Percentiles rank a stretch among this genome's conserved stretches.
Conservation (phyloP, 768 basidiomycete genomes). For the Mycena olivaceomarginata region DNA sequence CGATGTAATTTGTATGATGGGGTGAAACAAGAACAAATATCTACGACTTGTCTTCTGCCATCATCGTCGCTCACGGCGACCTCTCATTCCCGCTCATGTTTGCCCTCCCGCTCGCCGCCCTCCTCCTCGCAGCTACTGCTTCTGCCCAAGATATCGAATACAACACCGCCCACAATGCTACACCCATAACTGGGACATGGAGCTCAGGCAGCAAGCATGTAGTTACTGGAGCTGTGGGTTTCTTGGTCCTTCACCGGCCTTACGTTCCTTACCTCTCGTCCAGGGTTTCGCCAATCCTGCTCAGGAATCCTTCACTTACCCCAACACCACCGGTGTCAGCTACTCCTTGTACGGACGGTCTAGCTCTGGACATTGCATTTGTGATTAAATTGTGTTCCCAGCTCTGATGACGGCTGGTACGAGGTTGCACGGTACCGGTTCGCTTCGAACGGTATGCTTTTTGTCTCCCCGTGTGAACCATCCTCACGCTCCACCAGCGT, state of each 20-base stretch:
- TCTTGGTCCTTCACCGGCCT: background rate
- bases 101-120: conserved; percentile 59
- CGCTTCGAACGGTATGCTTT: conserved; percentile 83
- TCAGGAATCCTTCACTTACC: conserved; percentile 90
- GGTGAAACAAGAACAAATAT: conserved; percentile 23
- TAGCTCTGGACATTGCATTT: background rate
- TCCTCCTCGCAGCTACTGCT: conserved; percentile 61
- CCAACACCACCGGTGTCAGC: conserved; percentile 89
- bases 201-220: conserved; percentile 86
- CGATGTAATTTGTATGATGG: conserved; percentile 25
- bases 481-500: conserved; percentile 65
- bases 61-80: conserved; percentile 2
- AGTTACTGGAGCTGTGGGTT: conserved; percentile 87
- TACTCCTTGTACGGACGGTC: conserved; percentile 92
- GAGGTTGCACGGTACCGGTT: conserved; percentile 96
- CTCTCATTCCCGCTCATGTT: conserved; percentile 57
- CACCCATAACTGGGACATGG: conserved; percentile 89
- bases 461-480: conserved; percentile 3
- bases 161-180: conserved; percentile 76
- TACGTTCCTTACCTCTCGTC: conserved; percentile 24
- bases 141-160: conserved; percentile 61
- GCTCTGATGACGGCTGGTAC: conserved; percentile 85
- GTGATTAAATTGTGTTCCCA: conserved; percentile 52
- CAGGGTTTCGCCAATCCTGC: conserved; percentile 92
- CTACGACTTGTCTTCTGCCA: conserved; percentile 3